Conservation (phyloP, 2,329 filamentous ascomycete species). For the Capronia epimyces region DNA sequence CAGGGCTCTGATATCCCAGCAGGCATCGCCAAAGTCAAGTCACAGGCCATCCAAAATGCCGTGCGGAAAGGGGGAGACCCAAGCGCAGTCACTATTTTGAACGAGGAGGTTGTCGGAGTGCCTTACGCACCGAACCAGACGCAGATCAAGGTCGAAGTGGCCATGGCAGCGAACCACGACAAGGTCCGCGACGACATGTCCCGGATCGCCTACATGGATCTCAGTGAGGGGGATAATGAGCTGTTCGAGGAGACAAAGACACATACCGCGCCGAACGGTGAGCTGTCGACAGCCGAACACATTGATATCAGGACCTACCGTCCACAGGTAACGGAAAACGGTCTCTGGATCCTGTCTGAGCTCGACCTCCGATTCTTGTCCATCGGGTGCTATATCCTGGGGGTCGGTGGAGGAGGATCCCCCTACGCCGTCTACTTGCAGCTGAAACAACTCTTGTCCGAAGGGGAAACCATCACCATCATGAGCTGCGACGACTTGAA, state of each 20-base stretch:
- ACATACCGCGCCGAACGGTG: slow-evolving; percentile 7
- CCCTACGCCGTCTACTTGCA: slow-evolving; percentile 42
- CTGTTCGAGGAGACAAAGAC: slow-evolving; percentile 20
- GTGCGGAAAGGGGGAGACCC: slow-evolving; percentile 14
- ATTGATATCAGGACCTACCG: slow-evolving; percentile 36
- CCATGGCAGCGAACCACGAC: slow-evolving; percentile 17
- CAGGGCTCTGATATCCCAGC: slow-evolving; percentile 30
- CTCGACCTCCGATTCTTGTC: slow-evolving; percentile 44
- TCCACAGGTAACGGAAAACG: slow-evolving; percentile 37
- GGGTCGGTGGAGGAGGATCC: slow-evolving; percentile 47
- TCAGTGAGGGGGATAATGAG: slow-evolving; percentile 15
- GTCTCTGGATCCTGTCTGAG: slow-evolving; percentile 43
- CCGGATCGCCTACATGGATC: slow-evolving; percentile 3
- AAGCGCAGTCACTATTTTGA: slow-evolving; percentile 29
- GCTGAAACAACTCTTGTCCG: slow-evolving; percentile 38
- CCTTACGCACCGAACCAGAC: slow-evolving; percentile 31
- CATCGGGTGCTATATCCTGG: slow-evolving; percentile 46
- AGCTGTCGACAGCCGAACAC: slow-evolving; percentile 17
- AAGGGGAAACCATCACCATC: slow-evolving; percentile 39
- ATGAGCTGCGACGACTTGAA: slow-evolving; percentile 41
- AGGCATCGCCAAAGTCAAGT: slow-evolving; percentile 21
- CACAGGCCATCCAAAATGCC: slow-evolving; percentile 21
- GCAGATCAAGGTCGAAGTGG: slow-evolving; percentile 20
- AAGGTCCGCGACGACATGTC: slow-evolving; percentile 4
- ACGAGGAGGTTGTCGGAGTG: slow-evolving; percentile 18